These are phyloP conservation scores for Ceratocystis ficicola DNA, from an alignment of 2,329 filamentous ascomycete species.

Conservation along the genomic window DNA sequence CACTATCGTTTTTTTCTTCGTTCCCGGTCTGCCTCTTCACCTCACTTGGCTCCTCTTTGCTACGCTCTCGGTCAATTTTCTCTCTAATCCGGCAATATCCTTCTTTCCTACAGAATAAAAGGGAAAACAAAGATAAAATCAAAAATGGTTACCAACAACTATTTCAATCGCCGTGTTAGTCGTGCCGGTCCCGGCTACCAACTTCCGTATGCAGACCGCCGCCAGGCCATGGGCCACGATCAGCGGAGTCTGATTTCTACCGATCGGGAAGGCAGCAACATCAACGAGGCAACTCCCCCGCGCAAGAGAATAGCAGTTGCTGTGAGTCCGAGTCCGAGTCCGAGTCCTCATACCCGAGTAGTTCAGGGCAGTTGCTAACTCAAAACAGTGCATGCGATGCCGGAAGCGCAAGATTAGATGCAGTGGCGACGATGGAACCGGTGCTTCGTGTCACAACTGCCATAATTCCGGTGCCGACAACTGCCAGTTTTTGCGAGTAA, in stretches of 20 bases:
- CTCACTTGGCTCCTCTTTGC: neutral
- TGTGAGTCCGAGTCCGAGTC: conserved; percentile 33
- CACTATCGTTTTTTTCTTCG: neutral
- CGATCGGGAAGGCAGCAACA: neutral
- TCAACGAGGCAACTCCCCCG: conserved; percentile 34
- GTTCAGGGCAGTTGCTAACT: neutral
- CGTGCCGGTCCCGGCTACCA: conserved; percentile 31
- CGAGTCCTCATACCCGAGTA: too few species aligned
- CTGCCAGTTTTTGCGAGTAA: conserved; percentile 73
- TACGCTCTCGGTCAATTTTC: too few species aligned
- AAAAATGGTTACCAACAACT: conserved; percentile 22
- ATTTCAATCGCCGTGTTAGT: conserved; percentile 25
- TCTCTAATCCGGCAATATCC: too few species aligned
- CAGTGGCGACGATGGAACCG: conserved; percentile 69
- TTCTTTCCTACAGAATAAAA: too few species aligned
- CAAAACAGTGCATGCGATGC: conserved; percentile 68
- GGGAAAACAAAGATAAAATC: too few species aligned
- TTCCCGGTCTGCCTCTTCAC: neutral
- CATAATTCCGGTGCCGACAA: conserved; percentile 55
- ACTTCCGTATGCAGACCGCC: conserved; percentile 30
- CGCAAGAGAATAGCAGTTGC: conserved; percentile 49
- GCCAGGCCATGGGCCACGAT: conserved; percentile 30
- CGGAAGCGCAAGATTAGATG: conserved; percentile 91
- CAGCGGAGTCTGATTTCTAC: conserved; percentile 18
- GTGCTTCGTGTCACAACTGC: conserved; percentile 73